A percentile compares a stretch with the other conserved stretches of the same genome.
These are phyloP conservation scores for Elasticomyces elasticus DNA, from an alignment of 495 filamentous ascomycete genomes.

Conservation along the genomic window DNA sequence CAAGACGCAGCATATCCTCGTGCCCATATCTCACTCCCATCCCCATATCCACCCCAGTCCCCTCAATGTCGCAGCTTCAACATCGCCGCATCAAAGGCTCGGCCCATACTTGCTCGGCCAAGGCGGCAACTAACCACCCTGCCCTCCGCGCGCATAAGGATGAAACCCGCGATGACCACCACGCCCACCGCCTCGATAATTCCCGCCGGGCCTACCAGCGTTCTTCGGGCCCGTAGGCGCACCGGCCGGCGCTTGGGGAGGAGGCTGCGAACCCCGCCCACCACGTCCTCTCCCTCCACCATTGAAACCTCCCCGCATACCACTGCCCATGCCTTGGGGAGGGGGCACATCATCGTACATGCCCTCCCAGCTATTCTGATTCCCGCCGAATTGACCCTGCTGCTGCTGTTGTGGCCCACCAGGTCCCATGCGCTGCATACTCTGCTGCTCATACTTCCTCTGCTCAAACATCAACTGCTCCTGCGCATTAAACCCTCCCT, in stretches of 20 bases:
- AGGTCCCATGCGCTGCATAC: conserved; percentile 25
- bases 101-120: not conserved
- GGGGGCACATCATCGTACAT: conserved; percentile 99
- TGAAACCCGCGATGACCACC: conserved; percentile 67
- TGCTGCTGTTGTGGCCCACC: conserved; percentile 12
- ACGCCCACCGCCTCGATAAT: conserved; percentile 89
- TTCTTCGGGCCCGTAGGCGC: conserved; percentile 96
- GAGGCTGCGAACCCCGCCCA: conserved; percentile 34
- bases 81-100: not conserved
- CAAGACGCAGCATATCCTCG: no score
- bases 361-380: conserved; percentile 82
- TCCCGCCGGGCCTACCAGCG: conserved; percentile 82
- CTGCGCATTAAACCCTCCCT: conserved; percentile 46
- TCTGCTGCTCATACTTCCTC: conserved; percentile 63
- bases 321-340: conserved; percentile 48
- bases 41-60: not conserved
- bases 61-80: not conserved
- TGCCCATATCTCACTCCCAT: no score
- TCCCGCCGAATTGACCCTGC: conserved; percentile 38
- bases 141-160: conserved; percentile 52
- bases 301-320: conserved; percentile 12
- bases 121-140: not conserved
- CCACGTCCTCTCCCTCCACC: conserved; percentile 29
- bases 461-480: conserved; percentile 79
- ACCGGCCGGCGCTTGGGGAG: conserved; percentile 74